Base-by-base conservation (phyloP, 1,284 basidiomycete genomes). In the Ceratobasidium sp. region DNA sequence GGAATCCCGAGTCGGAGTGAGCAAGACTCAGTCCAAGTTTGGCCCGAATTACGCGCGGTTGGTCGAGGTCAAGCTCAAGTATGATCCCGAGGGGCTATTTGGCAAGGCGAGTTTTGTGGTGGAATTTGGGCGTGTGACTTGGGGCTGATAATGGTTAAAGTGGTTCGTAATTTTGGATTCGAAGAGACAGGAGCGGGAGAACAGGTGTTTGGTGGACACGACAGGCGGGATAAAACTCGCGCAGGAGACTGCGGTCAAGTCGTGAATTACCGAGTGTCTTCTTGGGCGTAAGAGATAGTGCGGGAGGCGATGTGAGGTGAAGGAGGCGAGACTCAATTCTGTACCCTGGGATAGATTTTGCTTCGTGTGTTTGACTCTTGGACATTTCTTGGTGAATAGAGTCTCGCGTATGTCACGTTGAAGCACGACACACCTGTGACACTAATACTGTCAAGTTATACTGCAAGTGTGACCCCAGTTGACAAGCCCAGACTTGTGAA, bases 51-150 rank as follows among this genome's bases (percentile, higher is more conserved):
- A 68, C 49, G 22, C 31, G n/a, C 43, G 64, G 22, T 27, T 76
- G 54, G 43, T 49, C n/a, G 63, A 68, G 48, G 64, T 69, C 11
- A 76, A 76, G 54, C 41, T 48, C 31, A 66, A 49, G 34, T 76
- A 74, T 34, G 75, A 76, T 62, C 75, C 75, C 39, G 51, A 61
- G 7, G 31, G 39, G 14, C 62, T 74, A 8, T 74, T 75, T 46
- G 41, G 41, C 14, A 72, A 63, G 43, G 61, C 48, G 11, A 24
- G 61, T 48, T 0, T 16, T 43, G 41, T 8, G n/a, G 6, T 48
- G 46, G 16, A 11, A 9, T 34, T 8, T 14, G 2, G 54, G 13
- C 13, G 29, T 48, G 14, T 19, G n/a, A 14, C 6, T 31, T 16
- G 7, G 29, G n/a, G 16, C 13, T 58, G 24, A 58, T 34, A 34